phyloP scores from a whole-genome alignment of 805 yeast genomes.

The Tetrapisispora pingtungensis region DNA sequence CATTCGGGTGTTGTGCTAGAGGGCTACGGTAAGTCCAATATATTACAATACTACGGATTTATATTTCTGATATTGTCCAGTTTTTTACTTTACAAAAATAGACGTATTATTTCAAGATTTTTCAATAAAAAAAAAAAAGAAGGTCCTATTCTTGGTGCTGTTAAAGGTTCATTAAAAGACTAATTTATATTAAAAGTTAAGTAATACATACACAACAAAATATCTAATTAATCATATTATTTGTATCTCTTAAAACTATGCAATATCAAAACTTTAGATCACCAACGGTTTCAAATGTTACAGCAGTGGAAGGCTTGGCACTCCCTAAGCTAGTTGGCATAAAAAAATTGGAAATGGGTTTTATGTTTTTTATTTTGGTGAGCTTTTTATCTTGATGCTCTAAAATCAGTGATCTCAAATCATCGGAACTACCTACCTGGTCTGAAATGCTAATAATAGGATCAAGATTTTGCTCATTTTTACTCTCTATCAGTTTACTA shows the following conservation, averaged over 20 bases:
- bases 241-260: too few species aligned
- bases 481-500: too few species aligned
- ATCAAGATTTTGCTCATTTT: too few species aligned
- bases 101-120: neutral
- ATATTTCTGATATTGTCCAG: neutral
- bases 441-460: too few species aligned
- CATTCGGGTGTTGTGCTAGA: neutral
- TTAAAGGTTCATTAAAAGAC: neutral
- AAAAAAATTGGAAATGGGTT: neutral
- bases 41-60: neutral
- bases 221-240: too few species aligned
- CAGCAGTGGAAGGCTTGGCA: neutral
- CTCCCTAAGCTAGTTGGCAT: neutral
- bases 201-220: too few species aligned
- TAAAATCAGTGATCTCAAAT: conserved; percentile 2
- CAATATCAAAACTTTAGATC: neutral
- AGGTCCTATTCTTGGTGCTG: neutral
- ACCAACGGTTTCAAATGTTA: conserved; percentile 1
- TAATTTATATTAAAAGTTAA: neutral
- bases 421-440: neutral
- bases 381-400: conserved; percentile 11
- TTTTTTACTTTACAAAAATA: neutral
- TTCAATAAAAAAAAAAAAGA: neutral
- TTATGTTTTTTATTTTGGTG: neutral
- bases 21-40: neutral